Base-by-base conservation (phyloP, 768 basidiomycete species). In the Gloeopeniophorella convolvens region DNA sequence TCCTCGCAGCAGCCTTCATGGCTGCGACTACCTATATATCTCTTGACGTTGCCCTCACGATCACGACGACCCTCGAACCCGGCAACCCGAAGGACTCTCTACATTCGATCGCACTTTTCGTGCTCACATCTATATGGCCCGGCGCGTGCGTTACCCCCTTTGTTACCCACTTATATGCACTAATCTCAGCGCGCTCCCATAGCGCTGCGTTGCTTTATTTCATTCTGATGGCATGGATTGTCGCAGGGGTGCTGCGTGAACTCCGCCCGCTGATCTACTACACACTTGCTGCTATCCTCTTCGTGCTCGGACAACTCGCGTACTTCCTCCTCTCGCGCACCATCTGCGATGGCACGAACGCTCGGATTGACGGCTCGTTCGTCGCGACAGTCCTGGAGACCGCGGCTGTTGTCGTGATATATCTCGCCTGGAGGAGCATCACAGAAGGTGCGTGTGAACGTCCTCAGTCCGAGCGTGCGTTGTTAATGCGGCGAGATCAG, bases 321-420 rank as follows among this genome's bases (percentile, higher is more conserved):
- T 92, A 83, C 70, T 90, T 92, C 71, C 72, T 94, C 34, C 71
- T 96, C 13, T 80, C 74, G 31, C 77, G 82, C 57, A 78, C 85
- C 15, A 79, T 96, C 49, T 96, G 94, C 64, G 66, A 69, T 21
- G 80, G 78, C 20, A 73, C 89, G 15, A 71, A 76, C 49, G 65
- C 67, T 26, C 86, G 82, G 64, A 70, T 96, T 16, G 95, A 97
- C 66, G 89, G 89, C 4, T 82, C 85, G 3, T 95, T 96, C 65
- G 64, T 96, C 21, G 85, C 89, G 1, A 94, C 94, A 0, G 45
- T 93, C 4, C 70, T 95, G 39, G 89, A 95, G 62, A 89, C 89
- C 0, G 81, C 77, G 1, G 68, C 85, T 0, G 79, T 95, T 1
- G 76, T 70, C 10, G 68, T 78, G 3, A 55, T 95, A 16, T 92